Conservation (phyloP, 2,329 filamentous ascomycete species). For the Trichoderma breve region DNA sequence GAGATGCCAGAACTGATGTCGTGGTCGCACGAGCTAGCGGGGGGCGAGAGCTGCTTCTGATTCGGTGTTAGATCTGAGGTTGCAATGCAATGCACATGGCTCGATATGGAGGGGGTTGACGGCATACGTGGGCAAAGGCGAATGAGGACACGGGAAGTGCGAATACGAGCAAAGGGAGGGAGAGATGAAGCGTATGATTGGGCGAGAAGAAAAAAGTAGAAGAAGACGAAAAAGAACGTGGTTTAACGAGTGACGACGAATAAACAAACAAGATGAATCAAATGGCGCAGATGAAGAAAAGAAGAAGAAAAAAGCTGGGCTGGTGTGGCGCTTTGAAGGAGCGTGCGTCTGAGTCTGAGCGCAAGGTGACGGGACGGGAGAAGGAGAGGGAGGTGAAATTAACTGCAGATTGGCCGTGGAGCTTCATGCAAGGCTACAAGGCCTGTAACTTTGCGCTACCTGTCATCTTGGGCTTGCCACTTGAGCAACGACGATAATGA, state of each 20-base stretch:
- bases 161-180: slow-evolving; percentile 8
- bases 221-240: background rate
- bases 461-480: background rate
- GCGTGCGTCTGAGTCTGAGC: slow-evolving; percentile 1
- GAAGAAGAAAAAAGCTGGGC: background rate
- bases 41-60: slow-evolving; percentile 28
- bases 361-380: background rate
- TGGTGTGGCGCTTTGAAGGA: background rate
- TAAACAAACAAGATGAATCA: background rate
- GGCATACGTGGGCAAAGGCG: slow-evolving; percentile 5
- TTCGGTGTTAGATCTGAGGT: slow-evolving; percentile 9
- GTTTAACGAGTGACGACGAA: background rate
- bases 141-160: background rate
- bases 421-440: background rate
- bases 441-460: background rate
- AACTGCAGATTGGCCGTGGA: slow-evolving; percentile 4
- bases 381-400: background rate
- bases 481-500: background rate
- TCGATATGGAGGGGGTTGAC: slow-evolving; percentile 6
- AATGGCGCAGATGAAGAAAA: background rate
- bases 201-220: background rate
- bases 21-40: slow-evolving; percentile 30
- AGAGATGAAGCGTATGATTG: background rate
- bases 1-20: slow-evolving; percentile 60
- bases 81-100: background rate